Percentiles rank a stretch among this genome's conserved stretches.
These are phyloP conservation scores for Malus hybrid DNA, from an alignment of 331 rosid species.

Conservation along the genomic window DNA sequence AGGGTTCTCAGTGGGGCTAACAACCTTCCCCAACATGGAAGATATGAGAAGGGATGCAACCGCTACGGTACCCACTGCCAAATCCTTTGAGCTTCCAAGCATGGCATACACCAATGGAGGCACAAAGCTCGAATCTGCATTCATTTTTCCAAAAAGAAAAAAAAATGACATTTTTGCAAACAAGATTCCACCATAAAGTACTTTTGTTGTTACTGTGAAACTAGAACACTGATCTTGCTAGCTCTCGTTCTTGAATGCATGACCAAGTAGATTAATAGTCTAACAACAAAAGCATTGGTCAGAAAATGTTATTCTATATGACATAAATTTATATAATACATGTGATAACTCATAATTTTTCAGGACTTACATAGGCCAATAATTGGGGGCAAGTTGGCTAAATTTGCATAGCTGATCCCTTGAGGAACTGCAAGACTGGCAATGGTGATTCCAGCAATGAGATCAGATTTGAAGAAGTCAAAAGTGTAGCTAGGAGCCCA, in stretches of 20 bases:
- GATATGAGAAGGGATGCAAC: slow-evolving; percentile 37
- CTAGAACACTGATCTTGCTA: too few species aligned
- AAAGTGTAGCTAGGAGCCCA: slow-evolving; percentile 41
- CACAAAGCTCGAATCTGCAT: slow-evolving; percentile 43
- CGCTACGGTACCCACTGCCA: slow-evolving; percentile 46
- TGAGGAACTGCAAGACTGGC: slow-evolving; percentile 49
- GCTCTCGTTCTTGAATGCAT: background rate
- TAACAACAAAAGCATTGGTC: background rate
- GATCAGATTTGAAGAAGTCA: slow-evolving; percentile 26
- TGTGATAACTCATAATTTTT: too few species aligned
- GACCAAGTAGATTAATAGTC: background rate
- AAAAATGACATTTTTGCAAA: background rate
- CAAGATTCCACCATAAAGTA: background rate
- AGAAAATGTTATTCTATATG: background rate
- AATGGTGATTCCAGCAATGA: slow-evolving; percentile 39
- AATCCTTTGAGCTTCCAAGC: slow-evolving; percentile 38
- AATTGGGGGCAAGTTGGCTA: slow-evolving; percentile 36
- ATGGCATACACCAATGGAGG: slow-evolving; percentile 47
- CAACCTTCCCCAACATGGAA: slow-evolving; percentile 27
- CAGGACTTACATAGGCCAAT: slow-evolving; percentile 38
- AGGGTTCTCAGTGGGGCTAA: slow-evolving; percentile 24
- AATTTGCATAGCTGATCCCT: slow-evolving; percentile 39
- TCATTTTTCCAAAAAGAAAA: background rate
- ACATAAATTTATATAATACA: too few species aligned
- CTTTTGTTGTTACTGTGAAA: background rate